Evolutionary conservation across 139 green algal genomes (phyloP).

Genomic region (Chlorella sorokiniana): DNA sequence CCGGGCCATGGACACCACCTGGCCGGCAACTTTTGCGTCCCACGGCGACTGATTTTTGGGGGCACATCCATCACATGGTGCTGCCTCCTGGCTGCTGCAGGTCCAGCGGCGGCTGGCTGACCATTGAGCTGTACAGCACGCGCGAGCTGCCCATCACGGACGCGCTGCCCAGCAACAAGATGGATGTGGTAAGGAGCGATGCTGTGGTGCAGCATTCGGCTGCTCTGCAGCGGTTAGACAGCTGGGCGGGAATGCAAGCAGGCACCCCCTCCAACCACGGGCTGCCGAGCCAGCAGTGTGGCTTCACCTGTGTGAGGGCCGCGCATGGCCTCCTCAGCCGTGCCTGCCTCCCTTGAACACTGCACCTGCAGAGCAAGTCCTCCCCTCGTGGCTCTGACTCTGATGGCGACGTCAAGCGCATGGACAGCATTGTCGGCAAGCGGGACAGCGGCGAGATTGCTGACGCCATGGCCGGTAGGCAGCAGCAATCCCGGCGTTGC

Average conservation of each 20-base stretch:
- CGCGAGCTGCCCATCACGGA: not conserved
- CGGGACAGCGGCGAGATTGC: not conserved
- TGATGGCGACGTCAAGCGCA: not conserved
- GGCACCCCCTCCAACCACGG: not conserved
- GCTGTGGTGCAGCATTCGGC: not conserved
- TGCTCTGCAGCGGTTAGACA: not conserved
- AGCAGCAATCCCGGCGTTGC: not conserved
- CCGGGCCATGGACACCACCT: too few species aligned
- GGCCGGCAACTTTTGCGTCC: too few species aligned
- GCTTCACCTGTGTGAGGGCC: too few species aligned
- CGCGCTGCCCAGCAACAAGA: not conserved
- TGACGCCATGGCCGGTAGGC: not conserved
- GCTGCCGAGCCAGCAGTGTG: too few species aligned
- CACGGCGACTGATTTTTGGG: not conserved
- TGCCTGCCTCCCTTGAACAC: too few species aligned
- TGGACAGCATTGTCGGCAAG: not conserved
- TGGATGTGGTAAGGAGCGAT: not conserved
- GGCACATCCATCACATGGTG: not conserved
- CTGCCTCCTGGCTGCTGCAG: not conserved
- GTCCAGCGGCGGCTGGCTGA: slow-evolving; percentile 19
- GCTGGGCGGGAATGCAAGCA: too few species aligned
- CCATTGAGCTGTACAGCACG: slow-evolving; percentile 26
- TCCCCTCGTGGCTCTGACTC: not conserved
- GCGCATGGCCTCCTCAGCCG: not conserved
- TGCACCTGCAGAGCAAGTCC: not conserved